These are phyloP conservation scores for Zostera marina DNA, from an alignment of 116 monocot species.

Conservation along the genomic window DNA sequence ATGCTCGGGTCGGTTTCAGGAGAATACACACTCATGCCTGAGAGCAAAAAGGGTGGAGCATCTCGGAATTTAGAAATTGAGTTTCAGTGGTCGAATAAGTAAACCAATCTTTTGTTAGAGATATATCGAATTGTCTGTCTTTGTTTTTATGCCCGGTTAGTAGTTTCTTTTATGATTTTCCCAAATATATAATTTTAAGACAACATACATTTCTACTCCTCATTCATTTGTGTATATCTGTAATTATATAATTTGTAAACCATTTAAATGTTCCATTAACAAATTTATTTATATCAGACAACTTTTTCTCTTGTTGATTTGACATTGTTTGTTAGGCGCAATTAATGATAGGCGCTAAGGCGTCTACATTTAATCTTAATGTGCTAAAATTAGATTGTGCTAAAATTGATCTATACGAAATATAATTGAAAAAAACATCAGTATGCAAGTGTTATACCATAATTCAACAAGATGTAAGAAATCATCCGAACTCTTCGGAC, in stretches of 20 bases:
- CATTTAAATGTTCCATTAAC: not conserved
- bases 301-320: not conserved
- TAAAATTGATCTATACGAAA: too few species aligned
- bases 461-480: too few species aligned
- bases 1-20: slow-evolving; percentile 92
- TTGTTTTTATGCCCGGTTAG: not conserved
- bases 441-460: too few species aligned
- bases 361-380: too few species aligned
- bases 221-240: slow-evolving; percentile 10
- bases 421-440: too few species aligned
- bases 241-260: not conserved
- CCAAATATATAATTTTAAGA: not conserved
- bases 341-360: too few species aligned
- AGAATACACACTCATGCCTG: slow-evolving; percentile 78
- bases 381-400: too few species aligned
- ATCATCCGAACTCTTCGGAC: too few species aligned
- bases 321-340: too few species aligned
- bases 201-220: not conserved
- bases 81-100: slow-evolving; percentile 97
- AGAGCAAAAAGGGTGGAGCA: slow-evolving; percentile 65
- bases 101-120: not conserved
- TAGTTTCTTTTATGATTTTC: not conserved
- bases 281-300: not conserved
- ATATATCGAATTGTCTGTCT: not conserved
- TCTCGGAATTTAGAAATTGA: slow-evolving; percentile 85